Conservation (phyloP, 2,329 filamentous ascomycete genomes). For the Monosporascus ibericus region DNA sequence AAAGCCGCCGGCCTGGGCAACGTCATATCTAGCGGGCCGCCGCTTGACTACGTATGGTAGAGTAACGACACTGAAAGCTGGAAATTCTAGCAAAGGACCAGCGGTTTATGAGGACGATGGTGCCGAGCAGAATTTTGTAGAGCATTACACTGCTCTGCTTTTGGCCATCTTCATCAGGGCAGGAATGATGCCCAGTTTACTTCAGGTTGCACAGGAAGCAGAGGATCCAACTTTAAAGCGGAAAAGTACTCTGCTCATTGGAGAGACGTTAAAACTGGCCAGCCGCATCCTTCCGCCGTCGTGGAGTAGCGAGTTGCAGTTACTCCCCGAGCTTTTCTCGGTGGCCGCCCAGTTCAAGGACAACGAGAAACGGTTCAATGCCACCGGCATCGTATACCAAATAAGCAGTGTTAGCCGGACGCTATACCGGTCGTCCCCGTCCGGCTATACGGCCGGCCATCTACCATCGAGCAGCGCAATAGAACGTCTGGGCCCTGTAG, state of each 20-base stretch:
- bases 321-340: constrained; percentile 79
- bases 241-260: constrained; percentile 84
- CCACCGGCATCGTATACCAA: constrained; percentile 90
- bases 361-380: constrained; percentile 68
- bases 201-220: constrained; percentile 61
- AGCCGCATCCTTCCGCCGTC: constrained; percentile 75
- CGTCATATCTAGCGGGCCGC: constrained; percentile 87
- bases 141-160: constrained; percentile 88
- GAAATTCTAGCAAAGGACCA: constrained; percentile 40
- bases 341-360: constrained; percentile 66
- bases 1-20: constrained; percentile 91
- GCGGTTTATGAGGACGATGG: constrained; percentile 58
- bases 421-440: constrained; percentile 69
- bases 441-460: constrained; percentile 31
- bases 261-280: constrained; percentile 84
- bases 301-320: constrained; percentile 79
- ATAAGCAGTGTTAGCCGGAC: constrained; percentile 96
- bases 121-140: constrained; percentile 76
- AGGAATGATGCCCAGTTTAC: constrained; percentile 58
- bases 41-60: constrained; percentile 94
- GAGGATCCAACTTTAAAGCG: constrained; percentile 68
- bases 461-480: constrained; percentile 39
- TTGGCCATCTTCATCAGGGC: constrained; percentile 80
- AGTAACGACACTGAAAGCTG: constrained; percentile 72
- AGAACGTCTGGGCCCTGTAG: constrained; percentile 43